Conservation (phyloP, 2,329 filamentous ascomycete species). For the Colletotrichum neosansevieriae region DNA sequence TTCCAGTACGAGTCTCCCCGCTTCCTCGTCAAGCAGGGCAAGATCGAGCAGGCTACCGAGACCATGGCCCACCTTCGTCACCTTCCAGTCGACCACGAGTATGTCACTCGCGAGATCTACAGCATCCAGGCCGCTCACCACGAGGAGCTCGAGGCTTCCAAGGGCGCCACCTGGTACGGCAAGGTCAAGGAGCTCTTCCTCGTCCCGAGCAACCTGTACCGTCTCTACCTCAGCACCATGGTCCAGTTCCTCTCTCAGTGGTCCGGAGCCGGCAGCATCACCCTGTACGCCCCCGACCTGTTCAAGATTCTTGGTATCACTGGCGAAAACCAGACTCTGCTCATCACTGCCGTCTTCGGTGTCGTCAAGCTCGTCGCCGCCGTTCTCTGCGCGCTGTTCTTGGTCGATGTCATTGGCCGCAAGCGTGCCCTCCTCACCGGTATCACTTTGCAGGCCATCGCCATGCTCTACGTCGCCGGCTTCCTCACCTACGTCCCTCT, state of each 20-base stretch:
- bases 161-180: slow-evolving; percentile 73
- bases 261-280: slow-evolving; percentile 80
- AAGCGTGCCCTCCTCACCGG: slow-evolving; percentile 74
- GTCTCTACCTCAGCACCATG: slow-evolving; percentile 75
- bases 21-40: slow-evolving; percentile 75
- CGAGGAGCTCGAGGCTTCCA: slow-evolving; percentile 78
- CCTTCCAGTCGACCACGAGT: slow-evolving; percentile 69
- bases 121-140: slow-evolving; percentile 75
- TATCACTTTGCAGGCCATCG: slow-evolving; percentile 69
- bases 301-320: slow-evolving; percentile 79
- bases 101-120: slow-evolving; percentile 71
- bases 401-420: slow-evolving; percentile 83
- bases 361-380: slow-evolving; percentile 78
- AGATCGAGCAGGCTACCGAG: slow-evolving; percentile 67
- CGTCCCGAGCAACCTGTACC: slow-evolving; percentile 77
- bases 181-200: slow-evolving; percentile 77
- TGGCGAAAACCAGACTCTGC: slow-evolving; percentile 75
- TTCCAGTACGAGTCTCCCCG: slow-evolving; percentile 78
- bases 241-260: slow-evolving; percentile 81
- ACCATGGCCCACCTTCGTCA: slow-evolving; percentile 70
- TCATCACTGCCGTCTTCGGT: slow-evolving; percentile 81
- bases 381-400: slow-evolving; percentile 78
- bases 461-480: slow-evolving; percentile 72
- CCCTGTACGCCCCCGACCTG: slow-evolving; percentile 80
- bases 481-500: slow-evolving; percentile 74